Percentiles rank a stretch among this genome's conserved stretches.
These are phyloP conservation scores for Fraxinus nigra DNA, from an alignment of 305 asterid species.

Conservation along the genomic window DNA sequence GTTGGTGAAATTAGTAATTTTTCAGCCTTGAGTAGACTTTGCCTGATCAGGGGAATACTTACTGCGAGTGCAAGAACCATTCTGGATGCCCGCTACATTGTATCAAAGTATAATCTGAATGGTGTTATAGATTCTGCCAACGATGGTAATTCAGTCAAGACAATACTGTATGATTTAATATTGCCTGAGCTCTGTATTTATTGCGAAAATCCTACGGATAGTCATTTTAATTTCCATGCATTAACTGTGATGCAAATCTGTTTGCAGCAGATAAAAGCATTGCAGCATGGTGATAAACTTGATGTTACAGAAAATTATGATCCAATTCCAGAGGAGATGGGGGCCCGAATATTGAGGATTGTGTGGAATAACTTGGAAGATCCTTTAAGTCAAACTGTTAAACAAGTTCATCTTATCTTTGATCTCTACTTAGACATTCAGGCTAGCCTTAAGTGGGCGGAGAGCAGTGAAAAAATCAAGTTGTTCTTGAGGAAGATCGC, in stretches of 20 bases:
- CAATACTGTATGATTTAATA: conserved; percentile 83
- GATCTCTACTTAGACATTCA: conserved; percentile 87
- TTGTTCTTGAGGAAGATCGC: conserved; percentile 69
- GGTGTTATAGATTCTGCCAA: conserved; percentile 27
- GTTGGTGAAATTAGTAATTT: conserved; percentile 50
- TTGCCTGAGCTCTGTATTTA: conserved; percentile 80
- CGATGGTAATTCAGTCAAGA: conserved; percentile 35
- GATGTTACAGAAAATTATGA: conserved; percentile 36
- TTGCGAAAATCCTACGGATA: conserved; percentile 81
- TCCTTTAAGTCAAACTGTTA: conserved; percentile 94
- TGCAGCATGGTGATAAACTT: conserved; percentile 40
- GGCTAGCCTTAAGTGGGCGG: conserved; percentile 57
- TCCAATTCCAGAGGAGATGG: conserved; percentile 71
- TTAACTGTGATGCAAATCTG: conserved; percentile 96
- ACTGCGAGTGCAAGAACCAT: conserved; percentile 83
- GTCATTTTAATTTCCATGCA: conserved; percentile 90
- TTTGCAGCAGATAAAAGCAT: conserved; percentile 91
- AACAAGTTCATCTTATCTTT: conserved; percentile 90
- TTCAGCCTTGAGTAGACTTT: conserved; percentile 72
- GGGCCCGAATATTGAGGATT: conserved; percentile 64
- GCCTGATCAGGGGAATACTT: conserved; percentile 87
- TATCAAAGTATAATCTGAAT: conserved; percentile 30
- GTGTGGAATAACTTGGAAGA: conserved; percentile 98
- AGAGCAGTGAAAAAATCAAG: conserved; percentile 59
- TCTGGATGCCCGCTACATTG: conserved; percentile 47